Percentiles rank a stretch among this genome's conserved stretches.
Conservation (phyloP, 352 stramenopile species). For the Pythium aristosporum region DNA sequence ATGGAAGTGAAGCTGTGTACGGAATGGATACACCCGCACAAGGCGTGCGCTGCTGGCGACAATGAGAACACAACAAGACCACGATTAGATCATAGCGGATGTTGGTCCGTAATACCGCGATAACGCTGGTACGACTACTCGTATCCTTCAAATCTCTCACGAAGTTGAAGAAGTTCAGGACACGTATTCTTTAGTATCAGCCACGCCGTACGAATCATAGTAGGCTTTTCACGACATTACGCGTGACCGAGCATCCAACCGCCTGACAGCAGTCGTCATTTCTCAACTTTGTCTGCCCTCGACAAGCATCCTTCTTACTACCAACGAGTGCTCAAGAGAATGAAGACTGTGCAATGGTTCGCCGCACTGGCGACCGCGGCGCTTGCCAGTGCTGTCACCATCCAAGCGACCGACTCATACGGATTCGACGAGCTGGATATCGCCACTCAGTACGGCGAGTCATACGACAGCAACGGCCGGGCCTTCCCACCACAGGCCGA, state of each 20-base stretch:
- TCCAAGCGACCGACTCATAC: background rate
- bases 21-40: too few species aligned
- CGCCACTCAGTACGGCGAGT: background rate
- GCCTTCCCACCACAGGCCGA: background rate
- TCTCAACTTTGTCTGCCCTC: background rate
- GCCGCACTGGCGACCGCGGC: background rate
- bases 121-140: too few species aligned
- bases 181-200: background rate
- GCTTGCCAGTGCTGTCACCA: background rate
- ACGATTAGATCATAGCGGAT: too few species aligned
- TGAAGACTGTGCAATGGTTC: slow-evolving; percentile 13
- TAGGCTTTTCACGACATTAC: background rate
- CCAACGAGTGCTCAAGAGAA: background rate
- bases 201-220: background rate
- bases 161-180: too few species aligned
- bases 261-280: background rate
- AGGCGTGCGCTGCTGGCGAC: too few species aligned
- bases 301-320: background rate
- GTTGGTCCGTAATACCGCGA: too few species aligned
- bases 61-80: too few species aligned
- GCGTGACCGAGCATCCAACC: background rate
- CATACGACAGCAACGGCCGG: background rate
- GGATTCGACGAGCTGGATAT: slow-evolving; percentile 3
- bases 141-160: too few species aligned
- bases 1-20: too few species aligned